These are phyloP conservation scores for Clathrospora elynae DNA, from an alignment of 2,329 filamentous ascomycete species.

Conservation along the genomic window DNA sequence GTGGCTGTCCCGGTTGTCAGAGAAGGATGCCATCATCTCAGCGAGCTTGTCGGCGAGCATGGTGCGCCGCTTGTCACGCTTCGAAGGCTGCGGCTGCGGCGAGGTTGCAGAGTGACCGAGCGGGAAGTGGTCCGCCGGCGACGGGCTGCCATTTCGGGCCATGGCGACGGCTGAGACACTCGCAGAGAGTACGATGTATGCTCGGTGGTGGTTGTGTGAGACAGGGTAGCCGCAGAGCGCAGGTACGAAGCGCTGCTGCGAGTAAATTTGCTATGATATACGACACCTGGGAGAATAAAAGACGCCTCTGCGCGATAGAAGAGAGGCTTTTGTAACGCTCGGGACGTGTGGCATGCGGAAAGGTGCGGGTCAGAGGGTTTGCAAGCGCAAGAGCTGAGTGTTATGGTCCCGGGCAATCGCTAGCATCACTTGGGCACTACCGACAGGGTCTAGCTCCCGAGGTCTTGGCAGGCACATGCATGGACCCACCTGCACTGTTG, in stretches of 20 bases:
- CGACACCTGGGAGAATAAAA: not conserved
- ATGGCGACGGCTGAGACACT: slow-evolving; percentile 27
- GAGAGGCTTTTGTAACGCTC: not conserved
- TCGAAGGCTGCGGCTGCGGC: slow-evolving; percentile 65
- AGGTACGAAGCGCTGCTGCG: not conserved
- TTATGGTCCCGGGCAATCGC: slow-evolving; percentile 15
- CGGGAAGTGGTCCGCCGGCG: slow-evolving; percentile 44
- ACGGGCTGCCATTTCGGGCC: slow-evolving; percentile 48
- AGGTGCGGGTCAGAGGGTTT: slow-evolving; percentile 14
- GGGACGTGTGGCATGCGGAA: slow-evolving; percentile 1
- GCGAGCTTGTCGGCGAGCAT: slow-evolving; percentile 79
- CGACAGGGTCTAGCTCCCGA: slow-evolving; percentile 12
- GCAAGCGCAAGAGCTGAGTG: no score
- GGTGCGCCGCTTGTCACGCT: slow-evolving; percentile 88
- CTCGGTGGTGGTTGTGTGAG: slow-evolving; percentile 4
- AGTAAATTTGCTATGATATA: not conserved
- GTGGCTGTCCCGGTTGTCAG: slow-evolving; percentile 77
- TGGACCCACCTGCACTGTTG: no score
- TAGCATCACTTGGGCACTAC: slow-evolving; percentile 18
- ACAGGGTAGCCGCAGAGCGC: slow-evolving; percentile 5
- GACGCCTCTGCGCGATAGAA: no score
- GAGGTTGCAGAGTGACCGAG: slow-evolving; percentile 48
- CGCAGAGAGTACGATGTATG: slow-evolving; percentile 1
- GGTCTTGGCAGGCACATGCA: no score
- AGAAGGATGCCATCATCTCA: slow-evolving; percentile 76